Evolutionary conservation across 805 yeast genomes (phyloP), one percentile per base, ranked within the genome.

Genomic region (Sugiyamaella boreocaroliniensis): DNA sequence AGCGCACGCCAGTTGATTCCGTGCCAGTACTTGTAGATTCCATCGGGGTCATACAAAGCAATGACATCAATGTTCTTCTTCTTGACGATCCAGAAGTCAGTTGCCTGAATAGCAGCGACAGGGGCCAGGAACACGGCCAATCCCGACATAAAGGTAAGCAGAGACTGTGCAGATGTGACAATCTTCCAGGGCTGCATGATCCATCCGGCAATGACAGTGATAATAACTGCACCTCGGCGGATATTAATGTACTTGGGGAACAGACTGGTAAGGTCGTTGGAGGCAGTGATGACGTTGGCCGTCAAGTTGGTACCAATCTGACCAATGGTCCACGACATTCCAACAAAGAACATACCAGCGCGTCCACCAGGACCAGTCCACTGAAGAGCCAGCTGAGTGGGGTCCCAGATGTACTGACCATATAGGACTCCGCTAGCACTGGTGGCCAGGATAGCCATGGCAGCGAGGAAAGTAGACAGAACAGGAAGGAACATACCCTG

Each of bases 191-290:
- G 78, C 55, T 69, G 55, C 41, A 68, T 58, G 14, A 64, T 64
- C 58, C 57, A 55, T 1, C 55, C 51, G 3, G 49, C 49, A 49
- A 71, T 56, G 3, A 73, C 63, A 19, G 68, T 55, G 45, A 64
- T 53, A 18, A 53, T 44, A 29, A 57, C 15, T 18, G 40, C 81
- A 80, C 53, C 83, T 43, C 80, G 64, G 43, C 67, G 65, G 48
- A 76, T 67, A 56, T 72, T 72, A 55, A 76, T 61, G 54, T 68
- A 73, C 51, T 67, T 65, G 15, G 80, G 80, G 47, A 71, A 67
- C 55, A 78, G 58, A 51, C 76, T 78, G 26, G 77, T 73, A 48
- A 78, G 58, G 55, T 77, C 81, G 68, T 76, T 78, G 15, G 79
- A 80, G 11, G 77, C 78, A 45, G 77, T 67, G 41, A 73, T 66